Base-by-base conservation (phyloP, 768 basidiomycete species). In the Termitomyces sp. region DNA sequence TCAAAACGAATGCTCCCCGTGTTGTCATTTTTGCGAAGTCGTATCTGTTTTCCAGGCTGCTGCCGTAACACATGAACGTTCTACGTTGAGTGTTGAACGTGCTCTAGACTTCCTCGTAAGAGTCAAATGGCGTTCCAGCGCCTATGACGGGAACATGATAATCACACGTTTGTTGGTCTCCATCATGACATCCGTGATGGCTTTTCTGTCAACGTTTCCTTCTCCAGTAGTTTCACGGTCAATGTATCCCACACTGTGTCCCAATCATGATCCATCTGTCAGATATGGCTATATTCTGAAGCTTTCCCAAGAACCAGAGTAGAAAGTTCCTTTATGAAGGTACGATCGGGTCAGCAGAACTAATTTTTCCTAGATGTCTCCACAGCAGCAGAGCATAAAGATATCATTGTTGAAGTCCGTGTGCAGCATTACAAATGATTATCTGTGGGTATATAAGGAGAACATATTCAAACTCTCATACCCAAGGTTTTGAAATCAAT, bases 331-430 rank as follows among this genome's bases (percentile, higher is more conserved):
- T 40, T 30, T 9, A 41, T 53, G 26, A 19, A 53, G 28, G 28
- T 42, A 17, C 40, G 28, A 62, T 58, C 59, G 55, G 58, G 54
- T 43, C 56, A 60, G 51, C 35, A 49, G 51, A 26, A 17, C n/a
- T 41, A 9, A 12, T 30, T 15, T 33, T 33, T 43, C 41, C 17
- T 31, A 15, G 30, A 12, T n/a, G 9, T 9, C 46, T 12, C 26
- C 54, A 55, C 45, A 11, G 11, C 21, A 37, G 19, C 31, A 33
- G 1, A 48, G n/a, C 17, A 7, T 17, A 5, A 19, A 3, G 11
- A 23, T 33, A 35, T 35, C 33, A 23, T 3, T 11, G 14, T 35
- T 35, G 14, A 23, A 38, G 35, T 2, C 35, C 23, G 23, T 15
- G 15, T 12, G n/a, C 47, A 33, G 19, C 19, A 33, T 48, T 14